Base-by-base conservation (phyloP, 345 rosid genomes). In the Mercurialis annua region DNA sequence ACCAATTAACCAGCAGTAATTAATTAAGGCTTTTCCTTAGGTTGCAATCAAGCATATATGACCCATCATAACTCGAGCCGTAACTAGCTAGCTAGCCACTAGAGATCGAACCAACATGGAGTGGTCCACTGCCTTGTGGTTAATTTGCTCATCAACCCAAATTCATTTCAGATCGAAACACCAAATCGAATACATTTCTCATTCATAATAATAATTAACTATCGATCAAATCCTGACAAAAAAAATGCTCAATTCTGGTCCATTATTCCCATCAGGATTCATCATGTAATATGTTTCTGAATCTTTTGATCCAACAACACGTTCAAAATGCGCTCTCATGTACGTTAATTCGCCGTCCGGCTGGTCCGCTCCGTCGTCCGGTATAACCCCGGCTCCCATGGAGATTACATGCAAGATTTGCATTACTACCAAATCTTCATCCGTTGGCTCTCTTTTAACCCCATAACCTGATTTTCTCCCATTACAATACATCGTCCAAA, bases 231-330 rank as follows among this genome's bases (percentile, higher is more conserved):
- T 59, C 77, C 92, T 81, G 34, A 84, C 87, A 47, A 87, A 87
- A 81, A 87, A 87, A 6, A 83, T 78, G 74, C 83, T 87, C 0
- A 85, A 65, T 62, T 92, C 97, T 38, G 97, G 92, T 16, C 92
- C 90, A 31, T 55, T 78, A 49, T 87, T 92, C 1, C 87, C 92
- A 33, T 88, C 93, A 0, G 92, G 97, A 49, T 82, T 87, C 88
- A 81, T 66, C 96, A 92, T 90, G 66, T 92, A 87, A 70, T 84
- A 90, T 0, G 97, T 92, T 68, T 92, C 96, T 0, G 98, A 92
- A 64, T 92, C 98, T 76, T 69, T 85, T 1, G 97, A 92, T 38
- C 92, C 90, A 5, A 83, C 66, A 40, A 91, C 91, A 16, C 96
- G 81, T 72, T 92, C 96, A 56, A 90, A 92, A 75, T 85, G 74